Evolutionary conservation across 192 early-diverging fungal genomes (phyloP), one percentile per base, ranked within the genome.

Genomic region (Dissophora ornata): DNA sequence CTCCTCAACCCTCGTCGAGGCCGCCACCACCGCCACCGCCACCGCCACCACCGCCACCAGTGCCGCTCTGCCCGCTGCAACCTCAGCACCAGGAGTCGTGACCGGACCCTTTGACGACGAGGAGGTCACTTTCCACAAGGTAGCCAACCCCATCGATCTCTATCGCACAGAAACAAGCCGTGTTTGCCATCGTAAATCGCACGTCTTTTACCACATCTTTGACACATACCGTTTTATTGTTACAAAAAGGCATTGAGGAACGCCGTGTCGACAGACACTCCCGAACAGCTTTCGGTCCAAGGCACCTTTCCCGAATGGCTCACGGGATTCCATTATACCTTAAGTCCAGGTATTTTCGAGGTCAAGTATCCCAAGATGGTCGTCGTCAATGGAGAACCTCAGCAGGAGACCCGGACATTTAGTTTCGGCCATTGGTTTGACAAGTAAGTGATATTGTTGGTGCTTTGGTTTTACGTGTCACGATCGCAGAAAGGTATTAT

Each of bases 361-460:
- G 71, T 91, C 50, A 87, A 81, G 41, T 91, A 90, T 38, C 85
- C 82, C 18, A 84, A 87, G 32, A 88, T 85, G 79, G 78, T 83
- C 15, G 79, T 75, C 29, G 70, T 69, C 44, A 80, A 88, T 48
- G 86, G 90, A 6, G 83, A 88, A 40, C 73, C 84, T 11, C 86
- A 91, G 81, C 88, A 85, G 57, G 89, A 84, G 9, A 91, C 90
- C n/a, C 83, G 83, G 9, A 83, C 79, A 21, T 93, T 88, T 54
- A 77, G 80, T 3, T 91, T 90, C 54, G 89, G 87, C 13, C 89
- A 91, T 62, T 87, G 89, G 81, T 87, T 93, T 80, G 92, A 93
- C 64, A 85, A 81, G 84, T 88, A 79, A 73, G 80, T 40, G 13
- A n/a, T n/a, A n/a, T n/a, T n/a, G n/a, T n/a, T n/a, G n/a, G n/a